Conservation (phyloP, 345 rosid genomes). For the Clarkia xantiana region DNA sequence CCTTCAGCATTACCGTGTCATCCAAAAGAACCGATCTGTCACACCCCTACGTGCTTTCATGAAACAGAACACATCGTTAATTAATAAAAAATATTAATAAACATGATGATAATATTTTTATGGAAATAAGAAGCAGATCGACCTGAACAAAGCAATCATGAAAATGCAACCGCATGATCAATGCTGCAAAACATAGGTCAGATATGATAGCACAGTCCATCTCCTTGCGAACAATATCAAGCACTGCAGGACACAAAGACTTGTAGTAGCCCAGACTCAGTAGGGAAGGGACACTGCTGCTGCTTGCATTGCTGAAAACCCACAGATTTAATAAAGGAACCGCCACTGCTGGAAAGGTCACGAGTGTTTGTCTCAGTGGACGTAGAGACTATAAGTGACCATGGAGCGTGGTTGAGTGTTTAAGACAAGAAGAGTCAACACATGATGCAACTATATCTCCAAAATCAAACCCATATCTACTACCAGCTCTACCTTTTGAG, state of each 20-base stretch:
- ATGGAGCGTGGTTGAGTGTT: neutral
- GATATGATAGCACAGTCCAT: conserved; percentile 76
- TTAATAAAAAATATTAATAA: neutral
- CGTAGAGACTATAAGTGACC: neutral
- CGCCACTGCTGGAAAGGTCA: too few species aligned
- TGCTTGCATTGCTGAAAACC: conserved; percentile 16
- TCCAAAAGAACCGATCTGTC: conserved; percentile 79
- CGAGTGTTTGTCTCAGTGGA: conserved; percentile 13
- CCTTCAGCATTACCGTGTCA: conserved; percentile 47
- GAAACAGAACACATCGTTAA: neutral
- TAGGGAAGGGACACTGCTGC: conserved; percentile 15
- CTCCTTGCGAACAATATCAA: conserved; percentile 57
- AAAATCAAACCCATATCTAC: conserved; percentile 16
- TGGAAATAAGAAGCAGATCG: neutral
- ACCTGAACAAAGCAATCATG: conserved; percentile 95
- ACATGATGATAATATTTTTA: too few species aligned
- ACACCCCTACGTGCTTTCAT: conserved; percentile 40
- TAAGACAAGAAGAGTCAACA: conserved; percentile 28
- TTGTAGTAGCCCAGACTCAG: conserved; percentile 58
- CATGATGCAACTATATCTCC: conserved; percentile 49
- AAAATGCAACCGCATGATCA: conserved; percentile 54
- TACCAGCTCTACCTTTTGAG: too few species aligned
- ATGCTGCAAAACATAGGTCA: conserved; percentile 77
- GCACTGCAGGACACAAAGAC: conserved; percentile 49
- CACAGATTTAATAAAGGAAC: conserved; percentile 12